Conservation (phyloP, 441 rosid genomes). For the Syzygium malaccense region DNA sequence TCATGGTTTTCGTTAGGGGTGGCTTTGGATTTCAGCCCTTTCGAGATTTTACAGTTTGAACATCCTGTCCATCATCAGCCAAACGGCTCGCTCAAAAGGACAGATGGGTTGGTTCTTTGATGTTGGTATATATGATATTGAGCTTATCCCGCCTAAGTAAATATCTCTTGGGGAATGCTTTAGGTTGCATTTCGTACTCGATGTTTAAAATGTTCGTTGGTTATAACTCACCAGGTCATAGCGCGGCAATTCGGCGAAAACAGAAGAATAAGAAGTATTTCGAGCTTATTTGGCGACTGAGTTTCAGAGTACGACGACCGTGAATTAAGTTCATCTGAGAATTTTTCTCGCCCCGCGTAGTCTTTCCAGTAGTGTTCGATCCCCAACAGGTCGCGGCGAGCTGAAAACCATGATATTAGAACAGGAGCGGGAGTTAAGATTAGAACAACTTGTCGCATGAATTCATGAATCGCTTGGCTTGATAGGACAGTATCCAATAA, state of each 20-base stretch:
- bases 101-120: not conserved
- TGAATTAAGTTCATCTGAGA: not conserved
- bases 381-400: not conserved
- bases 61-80: not conserved
- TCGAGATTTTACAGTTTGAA: not conserved
- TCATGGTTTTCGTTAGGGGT: not conserved
- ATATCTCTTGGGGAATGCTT: not conserved
- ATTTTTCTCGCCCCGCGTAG: not conserved
- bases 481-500: not conserved
- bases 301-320: not conserved
- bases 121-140: not conserved
- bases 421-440: not conserved
- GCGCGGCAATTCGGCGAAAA: not conserved
- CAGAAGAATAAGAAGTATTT: too few species aligned
- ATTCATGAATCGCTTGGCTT: not conserved
- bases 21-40: not conserved
- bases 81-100: not conserved
- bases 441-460: not conserved
- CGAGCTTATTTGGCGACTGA: not conserved
- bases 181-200: not conserved
- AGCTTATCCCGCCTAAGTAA: not conserved
- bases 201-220: not conserved
- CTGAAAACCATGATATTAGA: not conserved
- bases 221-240: rapidly evolving
- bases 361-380: not conserved